Base-by-base conservation (phyloP, 1,284 basidiomycete species). In the Ustilago trichophora region DNA sequence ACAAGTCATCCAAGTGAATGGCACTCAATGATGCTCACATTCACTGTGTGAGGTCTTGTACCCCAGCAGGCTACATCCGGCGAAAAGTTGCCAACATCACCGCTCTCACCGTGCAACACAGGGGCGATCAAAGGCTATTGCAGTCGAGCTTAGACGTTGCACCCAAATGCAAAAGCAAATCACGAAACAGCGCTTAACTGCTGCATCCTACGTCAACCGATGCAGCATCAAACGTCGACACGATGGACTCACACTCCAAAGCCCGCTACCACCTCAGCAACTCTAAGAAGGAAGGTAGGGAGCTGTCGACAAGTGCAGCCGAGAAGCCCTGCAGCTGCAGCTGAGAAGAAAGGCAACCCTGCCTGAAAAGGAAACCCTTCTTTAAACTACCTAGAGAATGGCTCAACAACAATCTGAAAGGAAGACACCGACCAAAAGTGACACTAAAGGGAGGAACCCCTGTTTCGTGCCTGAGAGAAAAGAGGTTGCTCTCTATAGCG, bases 261-360 rank as follows among this genome's bases (percentile, higher is more conserved):
- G 13, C 22, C 38, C 37, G 48, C 32, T 34, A 6, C 34, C 4
- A 21, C 31, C 8, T 16, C 4, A 11, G 8, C 16, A 18, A 4
- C 4, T 6, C 22, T 7, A n/a, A n/a, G 7, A 15, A 10, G 12
- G 37, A 6, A 22, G 6, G 13, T 26, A 52, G 8, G 10, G 34
- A 53, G 49, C 60, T 57, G 60, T 64, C 53, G 40, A 57, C 45
- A 40, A 57, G 49, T 18, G 60, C 60, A 56, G 35, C 31, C 48
- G 49, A 50, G 38, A n/a, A n/a, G n/a, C n/a, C n/a, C 21, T 42
- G 36, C 32, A 24, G n/a, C n/a, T n/a, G n/a, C n/a, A n/a, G n/a
- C n/a, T n/a, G n/a, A 19, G 12, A 24, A 31, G 27, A 18, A 31
- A 46, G n/a, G n/a, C n/a, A n/a, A n/a, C n/a, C n/a, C n/a, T 29